Percentiles rank a stretch among this genome's conserved stretches.
These are phyloP conservation scores for Talaromyces stipitatus DNA, from an alignment of 495 filamentous ascomycete genomes.

Conservation along the genomic window DNA sequence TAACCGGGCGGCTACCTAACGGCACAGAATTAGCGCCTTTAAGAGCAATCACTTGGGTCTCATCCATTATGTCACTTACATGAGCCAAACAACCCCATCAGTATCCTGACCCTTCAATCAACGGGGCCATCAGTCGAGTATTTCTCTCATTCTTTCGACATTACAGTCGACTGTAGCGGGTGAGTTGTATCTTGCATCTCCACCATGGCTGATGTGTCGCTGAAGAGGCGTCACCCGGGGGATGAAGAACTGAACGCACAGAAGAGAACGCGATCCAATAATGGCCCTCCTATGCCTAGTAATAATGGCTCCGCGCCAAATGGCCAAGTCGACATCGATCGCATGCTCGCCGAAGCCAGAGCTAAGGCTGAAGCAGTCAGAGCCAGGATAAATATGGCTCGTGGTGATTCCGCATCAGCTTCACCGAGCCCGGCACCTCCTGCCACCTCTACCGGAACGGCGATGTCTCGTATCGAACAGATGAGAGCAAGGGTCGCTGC, in stretches of 20 bases:
- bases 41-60: background rate
- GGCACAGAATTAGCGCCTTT: background rate
- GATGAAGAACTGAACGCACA: conserved; percentile 45
- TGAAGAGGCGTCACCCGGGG: conserved; percentile 54
- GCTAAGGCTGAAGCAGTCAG: conserved; percentile 54
- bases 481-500: conserved; percentile 80
- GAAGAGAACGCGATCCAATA: conserved; percentile 51
- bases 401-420: conserved; percentile 23
- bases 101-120: conserved; percentile 6
- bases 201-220: conserved; percentile 45
- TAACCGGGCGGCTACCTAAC: conserved; percentile 11
- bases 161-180: conserved; percentile 7
- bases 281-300: conserved; percentile 47
- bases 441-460: conserved; percentile 19
- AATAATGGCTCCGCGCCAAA: conserved; percentile 24
- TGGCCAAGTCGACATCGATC: conserved; percentile 48
- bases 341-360: conserved; percentile 55
- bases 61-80: background rate
- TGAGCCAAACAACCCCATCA: conserved; percentile 2
- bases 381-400: conserved; percentile 43
- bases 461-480: conserved; percentile 47
- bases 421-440: conserved; percentile 35
- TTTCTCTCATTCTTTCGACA: background rate
- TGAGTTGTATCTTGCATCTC: conserved; percentile 11
- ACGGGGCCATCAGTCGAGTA: conserved; percentile 7